Evolutionary conservation across 177 flowering plant species (phyloP).

Genomic region (Vitis hybrid): DNA sequence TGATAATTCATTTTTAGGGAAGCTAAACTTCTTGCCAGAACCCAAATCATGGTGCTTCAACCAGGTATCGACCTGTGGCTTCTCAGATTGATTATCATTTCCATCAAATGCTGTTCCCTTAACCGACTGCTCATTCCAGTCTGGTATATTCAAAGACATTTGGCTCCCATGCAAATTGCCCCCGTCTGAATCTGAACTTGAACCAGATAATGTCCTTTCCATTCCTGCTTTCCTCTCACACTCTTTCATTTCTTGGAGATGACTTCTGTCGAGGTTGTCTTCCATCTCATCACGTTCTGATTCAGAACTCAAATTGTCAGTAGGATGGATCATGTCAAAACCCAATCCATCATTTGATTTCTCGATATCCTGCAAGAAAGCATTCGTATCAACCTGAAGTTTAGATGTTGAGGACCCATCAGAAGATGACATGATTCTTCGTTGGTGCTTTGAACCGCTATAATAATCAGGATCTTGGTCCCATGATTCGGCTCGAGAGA

Average conservation of each 20-base stretch:
- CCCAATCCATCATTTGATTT: not conserved
- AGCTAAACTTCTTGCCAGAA: not conserved
- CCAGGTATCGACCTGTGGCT: constrained; percentile 9
- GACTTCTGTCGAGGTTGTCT: not conserved
- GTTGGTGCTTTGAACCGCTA: constrained; percentile 12
- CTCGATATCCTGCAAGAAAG: constrained; percentile 6
- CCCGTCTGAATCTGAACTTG: constrained; percentile 31
- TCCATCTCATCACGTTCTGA: constrained; percentile 26
- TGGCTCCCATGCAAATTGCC: constrained; percentile 8
- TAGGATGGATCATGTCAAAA: constrained; percentile 23
- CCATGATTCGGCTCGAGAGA: constrained; percentile 40
- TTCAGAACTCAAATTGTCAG: constrained; percentile 19
- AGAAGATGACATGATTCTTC: constrained; percentile 9
- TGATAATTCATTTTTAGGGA: not conserved
- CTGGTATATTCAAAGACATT: not conserved
- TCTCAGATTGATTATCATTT: constrained; percentile 28
- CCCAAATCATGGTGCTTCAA: constrained; percentile 2
- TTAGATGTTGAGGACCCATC: constrained; percentile 11
- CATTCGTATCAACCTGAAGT: constrained; percentile 1
- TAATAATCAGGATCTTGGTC: constrained; percentile 29
- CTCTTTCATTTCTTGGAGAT: constrained; percentile 14
- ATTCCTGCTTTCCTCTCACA: constrained; percentile 10
- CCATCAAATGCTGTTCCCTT: constrained; percentile 20
- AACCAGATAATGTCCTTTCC: constrained; percentile 24
- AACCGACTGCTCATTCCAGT: not conserved